phyloP scores from a whole-genome alignment of 148 eudicot species.

The Chenopodium berlandieri region DNA sequence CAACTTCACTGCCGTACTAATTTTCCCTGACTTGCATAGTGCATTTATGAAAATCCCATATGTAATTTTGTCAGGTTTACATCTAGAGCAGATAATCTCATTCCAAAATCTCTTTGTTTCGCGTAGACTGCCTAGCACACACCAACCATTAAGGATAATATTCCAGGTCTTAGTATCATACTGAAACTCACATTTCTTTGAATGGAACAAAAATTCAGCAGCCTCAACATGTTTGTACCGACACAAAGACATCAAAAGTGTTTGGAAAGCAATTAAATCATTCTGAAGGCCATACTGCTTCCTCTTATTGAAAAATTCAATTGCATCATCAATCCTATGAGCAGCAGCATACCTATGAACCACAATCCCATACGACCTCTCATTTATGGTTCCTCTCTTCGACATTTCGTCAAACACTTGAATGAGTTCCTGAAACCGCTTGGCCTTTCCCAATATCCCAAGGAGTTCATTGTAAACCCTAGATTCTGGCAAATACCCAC shows the following conservation, averaged over 20 bases:
- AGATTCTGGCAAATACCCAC: constrained; percentile 45
- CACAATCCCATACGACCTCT: constrained; percentile 61
- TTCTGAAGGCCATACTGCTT: constrained; percentile 51
- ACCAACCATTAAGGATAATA: constrained; percentile 85
- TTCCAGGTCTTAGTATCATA: constrained; percentile 70
- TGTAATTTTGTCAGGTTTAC: constrained; percentile 57
- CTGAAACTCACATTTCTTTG: constrained; percentile 44
- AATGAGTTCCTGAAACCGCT: constrained; percentile 47
- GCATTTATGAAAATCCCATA: constrained; percentile 72
- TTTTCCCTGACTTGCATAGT: constrained; percentile 66
- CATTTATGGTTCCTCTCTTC: constrained; percentile 44
- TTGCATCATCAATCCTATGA: constrained; percentile 62
- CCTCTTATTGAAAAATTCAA: constrained; percentile 53
- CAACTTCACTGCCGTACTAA: constrained; percentile 51
- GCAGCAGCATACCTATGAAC: constrained; percentile 69
- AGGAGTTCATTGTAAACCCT: constrained; percentile 59
- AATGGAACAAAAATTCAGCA: constrained; percentile 66
- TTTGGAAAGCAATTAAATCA: constrained; percentile 61
- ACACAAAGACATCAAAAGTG: constrained; percentile 62
- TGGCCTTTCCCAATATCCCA: constrained; percentile 64
- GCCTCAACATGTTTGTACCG: constrained; percentile 73
- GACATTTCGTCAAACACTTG: constrained; percentile 79
- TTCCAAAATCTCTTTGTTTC: constrained; percentile 86
- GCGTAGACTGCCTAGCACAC: constrained; percentile 59
- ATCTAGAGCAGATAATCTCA: constrained; percentile 49